These are phyloP conservation scores for Venturia nashicola DNA, from an alignment of 2,329 filamentous ascomycete species.

Conservation along the genomic window DNA sequence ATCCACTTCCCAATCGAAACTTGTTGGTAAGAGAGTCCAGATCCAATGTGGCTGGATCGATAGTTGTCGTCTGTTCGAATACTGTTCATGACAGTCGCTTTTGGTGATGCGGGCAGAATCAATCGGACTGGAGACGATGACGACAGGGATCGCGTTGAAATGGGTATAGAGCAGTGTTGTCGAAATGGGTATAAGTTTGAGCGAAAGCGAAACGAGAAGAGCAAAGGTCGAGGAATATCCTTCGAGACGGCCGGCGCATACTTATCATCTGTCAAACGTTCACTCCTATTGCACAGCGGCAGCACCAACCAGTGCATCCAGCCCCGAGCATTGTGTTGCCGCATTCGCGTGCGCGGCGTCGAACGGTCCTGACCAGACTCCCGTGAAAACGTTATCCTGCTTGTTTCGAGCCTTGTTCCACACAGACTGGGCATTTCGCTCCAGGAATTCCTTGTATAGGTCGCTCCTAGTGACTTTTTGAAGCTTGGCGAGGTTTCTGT, in stretches of 20 bases:
- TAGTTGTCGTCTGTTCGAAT: background rate
- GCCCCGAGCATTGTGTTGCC: constrained; percentile 49
- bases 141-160: background rate
- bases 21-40: background rate
- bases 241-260: background rate
- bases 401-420: constrained; percentile 47
- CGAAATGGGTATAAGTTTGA: background rate
- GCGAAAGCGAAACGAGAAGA: background rate
- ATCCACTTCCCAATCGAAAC: background rate
- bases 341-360: constrained; percentile 37
- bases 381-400: constrained; percentile 38
- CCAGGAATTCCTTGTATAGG: constrained; percentile 42
- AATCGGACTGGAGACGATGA: background rate
- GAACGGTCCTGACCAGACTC: constrained; percentile 54
- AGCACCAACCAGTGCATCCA: constrained; percentile 57
- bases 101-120: background rate
- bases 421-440: constrained; percentile 51
- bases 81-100: background rate
- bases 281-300: constrained; percentile 4
- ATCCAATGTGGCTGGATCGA: background rate
- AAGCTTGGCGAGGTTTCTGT: constrained; percentile 50
- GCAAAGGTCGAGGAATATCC: background rate
- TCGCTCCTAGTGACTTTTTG: constrained; percentile 38
- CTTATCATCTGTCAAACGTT: too few relatives aligned
- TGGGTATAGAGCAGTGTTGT: too few relatives aligned